Evolutionary conservation across 805 yeast species (phyloP).

Genomic region (Candida michaelii): DNA sequence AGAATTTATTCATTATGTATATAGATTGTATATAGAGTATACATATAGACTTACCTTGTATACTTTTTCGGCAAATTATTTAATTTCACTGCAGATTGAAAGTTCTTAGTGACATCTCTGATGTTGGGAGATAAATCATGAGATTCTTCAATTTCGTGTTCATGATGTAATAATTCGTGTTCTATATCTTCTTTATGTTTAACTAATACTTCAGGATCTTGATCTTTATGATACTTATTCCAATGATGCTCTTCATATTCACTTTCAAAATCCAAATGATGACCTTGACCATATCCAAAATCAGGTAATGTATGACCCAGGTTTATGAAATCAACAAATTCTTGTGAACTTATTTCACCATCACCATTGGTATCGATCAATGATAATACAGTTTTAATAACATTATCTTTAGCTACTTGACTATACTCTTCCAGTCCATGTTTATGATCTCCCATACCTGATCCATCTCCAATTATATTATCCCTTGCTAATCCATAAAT

Average conservation of each 20-base stretch:
- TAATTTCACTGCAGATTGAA: slow-evolving; percentile 28
- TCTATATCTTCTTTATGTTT: slow-evolving; percentile 89
- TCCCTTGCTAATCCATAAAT: slow-evolving; percentile 78
- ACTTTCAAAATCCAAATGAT: slow-evolving; percentile 88
- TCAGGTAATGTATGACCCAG: slow-evolving; percentile 82
- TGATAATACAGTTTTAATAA: slow-evolving; percentile 52
- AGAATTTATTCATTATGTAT: too few species aligned
- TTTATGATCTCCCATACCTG: slow-evolving; percentile 82
- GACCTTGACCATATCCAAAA: slow-evolving; percentile 91
- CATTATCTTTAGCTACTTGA: slow-evolving; percentile 53
- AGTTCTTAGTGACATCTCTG: slow-evolving; percentile 29
- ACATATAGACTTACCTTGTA: background rate
- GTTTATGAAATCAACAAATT: slow-evolving; percentile 62
- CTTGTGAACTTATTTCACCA: slow-evolving; percentile 62
- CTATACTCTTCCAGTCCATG: slow-evolving; percentile 56
- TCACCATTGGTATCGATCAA: slow-evolving; percentile 68
- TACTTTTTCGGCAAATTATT: slow-evolving; percentile 36
- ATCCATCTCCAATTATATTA: slow-evolving; percentile 80
- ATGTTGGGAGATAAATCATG: slow-evolving; percentile 32
- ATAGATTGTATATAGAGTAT: background rate
- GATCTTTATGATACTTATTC: slow-evolving; percentile 72
- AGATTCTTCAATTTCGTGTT: slow-evolving; percentile 73
- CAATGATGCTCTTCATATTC: slow-evolving; percentile 96
- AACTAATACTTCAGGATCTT: slow-evolving; percentile 77
- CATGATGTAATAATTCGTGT: slow-evolving; percentile 81